Conservation (phyloP, 2,329 filamentous ascomycete genomes). For the Fusarium poae region DNA sequence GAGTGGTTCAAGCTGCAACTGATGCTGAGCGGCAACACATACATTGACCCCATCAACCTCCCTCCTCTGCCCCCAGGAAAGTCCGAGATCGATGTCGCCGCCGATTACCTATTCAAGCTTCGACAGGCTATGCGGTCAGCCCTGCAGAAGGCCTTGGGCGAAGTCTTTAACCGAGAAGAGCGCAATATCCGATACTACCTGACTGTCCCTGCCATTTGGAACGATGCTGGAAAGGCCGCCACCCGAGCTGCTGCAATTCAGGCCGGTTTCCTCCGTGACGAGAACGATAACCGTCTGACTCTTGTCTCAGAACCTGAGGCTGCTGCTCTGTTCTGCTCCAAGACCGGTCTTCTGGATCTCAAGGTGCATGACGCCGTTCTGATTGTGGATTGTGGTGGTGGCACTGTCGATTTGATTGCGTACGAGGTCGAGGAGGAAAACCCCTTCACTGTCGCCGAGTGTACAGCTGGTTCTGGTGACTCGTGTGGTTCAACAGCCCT, state of each 20-base stretch:
- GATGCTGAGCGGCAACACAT: slow-evolving; percentile 98
- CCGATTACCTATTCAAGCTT: slow-evolving; percentile 98
- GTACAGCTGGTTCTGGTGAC: slow-evolving; percentile 96
- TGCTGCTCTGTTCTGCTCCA: slow-evolving; percentile 96
- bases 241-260: slow-evolving; percentile 96
- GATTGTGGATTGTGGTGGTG: slow-evolving; percentile 98
- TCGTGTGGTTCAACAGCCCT: slow-evolving; percentile 98
- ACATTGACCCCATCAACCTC: slow-evolving; percentile 98
- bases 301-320: slow-evolving; percentile 97
- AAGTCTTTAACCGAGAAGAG: slow-evolving; percentile 98
- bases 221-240: slow-evolving; percentile 97
- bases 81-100: slow-evolving; percentile 99
- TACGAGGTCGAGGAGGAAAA: slow-evolving; percentile 99
- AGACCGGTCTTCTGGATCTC: slow-evolving; percentile 93
- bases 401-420: slow-evolving; percentile 98
- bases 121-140: slow-evolving; percentile 97
- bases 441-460: slow-evolving; percentile 96
- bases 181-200: slow-evolving; percentile 98
- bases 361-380: slow-evolving; percentile 99
- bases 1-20: slow-evolving; percentile 99
- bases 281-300: slow-evolving; percentile 96
- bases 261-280: slow-evolving; percentile 94
- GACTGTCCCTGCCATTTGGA: slow-evolving; percentile 99
- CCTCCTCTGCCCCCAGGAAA: slow-evolving; percentile 97
- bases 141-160: slow-evolving; percentile 94